Evolutionary conservation across 805 yeast genomes (phyloP).

Genomic region (Maudiozyma bulderi): DNA sequence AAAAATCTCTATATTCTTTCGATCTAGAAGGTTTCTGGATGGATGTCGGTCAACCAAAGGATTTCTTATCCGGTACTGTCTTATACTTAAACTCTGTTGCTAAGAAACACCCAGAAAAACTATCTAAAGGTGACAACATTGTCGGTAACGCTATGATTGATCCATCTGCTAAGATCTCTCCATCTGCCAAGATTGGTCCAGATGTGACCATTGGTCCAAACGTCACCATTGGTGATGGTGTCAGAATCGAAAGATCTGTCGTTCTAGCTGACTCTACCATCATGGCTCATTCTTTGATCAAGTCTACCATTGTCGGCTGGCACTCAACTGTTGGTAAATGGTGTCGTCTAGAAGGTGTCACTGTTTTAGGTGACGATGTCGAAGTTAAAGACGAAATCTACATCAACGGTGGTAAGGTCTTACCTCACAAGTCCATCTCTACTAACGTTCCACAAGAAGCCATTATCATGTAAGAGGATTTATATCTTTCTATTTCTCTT

Average conservation of each 20-base stretch:
- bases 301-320: slow-evolving; percentile 98
- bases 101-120: slow-evolving; percentile 63
- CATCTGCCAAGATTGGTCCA: slow-evolving; percentile 94
- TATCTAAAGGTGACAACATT: slow-evolving; percentile 63
- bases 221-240: slow-evolving; percentile 94
- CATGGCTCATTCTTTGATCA: slow-evolving; percentile 96
- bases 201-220: slow-evolving; percentile 96
- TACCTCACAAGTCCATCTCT: slow-evolving; percentile 96
- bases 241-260: slow-evolving; percentile 93
- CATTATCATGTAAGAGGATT: slow-evolving; percentile 74
- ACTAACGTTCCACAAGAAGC: slow-evolving; percentile 95
- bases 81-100: slow-evolving; percentile 80
- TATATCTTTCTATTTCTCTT: neutral
- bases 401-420: slow-evolving; percentile 98
- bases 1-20: slow-evolving; percentile 81
- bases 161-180: slow-evolving; percentile 88
- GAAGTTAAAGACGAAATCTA: slow-evolving; percentile 96
- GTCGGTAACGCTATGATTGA: slow-evolving; percentile 89
- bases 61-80: slow-evolving; percentile 92
- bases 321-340: slow-evolving; percentile 95
- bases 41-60: slow-evolving; percentile 99
- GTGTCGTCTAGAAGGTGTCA: slow-evolving; percentile 97
- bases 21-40: slow-evolving; percentile 99
- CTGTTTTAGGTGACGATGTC: slow-evolving; percentile 98
- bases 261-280: slow-evolving; percentile 82